phyloP scores from a whole-genome alignment of 2,329 filamentous ascomycete species.

The Colletotrichum godetiae region DNA sequence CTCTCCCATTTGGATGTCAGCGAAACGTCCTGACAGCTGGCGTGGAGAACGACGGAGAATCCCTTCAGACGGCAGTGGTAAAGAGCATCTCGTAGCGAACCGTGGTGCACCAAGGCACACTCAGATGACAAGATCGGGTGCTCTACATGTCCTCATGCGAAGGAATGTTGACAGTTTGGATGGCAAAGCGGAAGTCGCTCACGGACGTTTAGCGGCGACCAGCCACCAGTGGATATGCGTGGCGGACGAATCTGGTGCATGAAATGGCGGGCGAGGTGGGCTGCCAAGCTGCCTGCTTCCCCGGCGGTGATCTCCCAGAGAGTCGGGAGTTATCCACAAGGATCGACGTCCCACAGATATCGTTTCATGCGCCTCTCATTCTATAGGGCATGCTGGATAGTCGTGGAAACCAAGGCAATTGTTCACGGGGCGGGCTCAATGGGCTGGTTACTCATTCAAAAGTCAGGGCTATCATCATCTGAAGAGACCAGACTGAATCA shows the following conservation, averaged over 20 bases:
- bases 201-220: not conserved
- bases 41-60: slow-evolving; percentile 2
- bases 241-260: not conserved
- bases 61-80: slow-evolving; percentile 25
- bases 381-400: not conserved
- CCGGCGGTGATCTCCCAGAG: not conserved
- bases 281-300: not conserved
- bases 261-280: not conserved
- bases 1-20: slow-evolving; percentile 6
- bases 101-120: slow-evolving; percentile 7
- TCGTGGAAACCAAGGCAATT: not conserved
- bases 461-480: not conserved
- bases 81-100: slow-evolving; percentile 24
- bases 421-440: not conserved
- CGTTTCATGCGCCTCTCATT: slow-evolving; percentile 23
- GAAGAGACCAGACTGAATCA: not conserved
- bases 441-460: no score
- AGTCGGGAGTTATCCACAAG: not conserved
- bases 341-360: slow-evolving; percentile 10
- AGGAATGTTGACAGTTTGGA: slow-evolving; percentile 9
- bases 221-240: not conserved
- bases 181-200: slow-evolving; percentile 4
- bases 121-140: slow-evolving; percentile 32
- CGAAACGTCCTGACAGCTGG: slow-evolving; percentile 11
- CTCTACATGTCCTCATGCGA: slow-evolving; percentile 7